Conservation (phyloP, 164 flowering plant genomes). For the Macadamia integrifolia region DNA sequence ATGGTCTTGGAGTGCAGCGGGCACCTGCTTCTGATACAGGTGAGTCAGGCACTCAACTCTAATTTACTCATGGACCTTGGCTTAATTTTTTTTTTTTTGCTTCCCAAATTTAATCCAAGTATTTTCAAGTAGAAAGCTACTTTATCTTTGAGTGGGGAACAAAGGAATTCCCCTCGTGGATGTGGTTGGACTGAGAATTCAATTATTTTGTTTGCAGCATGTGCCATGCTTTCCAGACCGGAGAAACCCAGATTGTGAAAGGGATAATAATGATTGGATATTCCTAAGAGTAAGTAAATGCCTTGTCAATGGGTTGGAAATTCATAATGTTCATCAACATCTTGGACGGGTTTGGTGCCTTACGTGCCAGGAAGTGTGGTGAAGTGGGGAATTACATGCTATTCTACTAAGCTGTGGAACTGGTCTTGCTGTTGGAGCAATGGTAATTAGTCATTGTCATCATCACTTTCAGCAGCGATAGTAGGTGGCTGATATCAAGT, state of each 20-base stretch:
- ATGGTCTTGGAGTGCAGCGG: slow-evolving; percentile 58
- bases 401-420: slow-evolving; percentile 5
- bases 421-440: slow-evolving; percentile 4
- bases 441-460: not conserved
- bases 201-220: slow-evolving; percentile 14
- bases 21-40: slow-evolving; percentile 53
- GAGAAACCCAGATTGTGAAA: slow-evolving; percentile 11
- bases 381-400: slow-evolving; percentile 9
- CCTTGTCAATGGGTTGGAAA: slow-evolving; percentile 7
- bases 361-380: slow-evolving; percentile 1
- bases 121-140: too few species aligned
- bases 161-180: too few species aligned
- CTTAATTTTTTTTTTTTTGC: too few species aligned
- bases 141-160: too few species aligned
- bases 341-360: not conserved
- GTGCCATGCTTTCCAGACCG: slow-evolving; percentile 30
- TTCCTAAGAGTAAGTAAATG: slow-evolving; percentile 1
- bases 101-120: too few species aligned
- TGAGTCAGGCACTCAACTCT: slow-evolving; percentile 15
- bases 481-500: slow-evolving; percentile 6
- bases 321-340: not conserved
- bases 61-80: too few species aligned
- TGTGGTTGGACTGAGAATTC: not conserved
- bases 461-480: not conserved
- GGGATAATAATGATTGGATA: slow-evolving; percentile 5